These are phyloP conservation scores for Solanum verrucosum DNA, from an alignment of 257 asterid genomes.

Conservation along the genomic window DNA sequence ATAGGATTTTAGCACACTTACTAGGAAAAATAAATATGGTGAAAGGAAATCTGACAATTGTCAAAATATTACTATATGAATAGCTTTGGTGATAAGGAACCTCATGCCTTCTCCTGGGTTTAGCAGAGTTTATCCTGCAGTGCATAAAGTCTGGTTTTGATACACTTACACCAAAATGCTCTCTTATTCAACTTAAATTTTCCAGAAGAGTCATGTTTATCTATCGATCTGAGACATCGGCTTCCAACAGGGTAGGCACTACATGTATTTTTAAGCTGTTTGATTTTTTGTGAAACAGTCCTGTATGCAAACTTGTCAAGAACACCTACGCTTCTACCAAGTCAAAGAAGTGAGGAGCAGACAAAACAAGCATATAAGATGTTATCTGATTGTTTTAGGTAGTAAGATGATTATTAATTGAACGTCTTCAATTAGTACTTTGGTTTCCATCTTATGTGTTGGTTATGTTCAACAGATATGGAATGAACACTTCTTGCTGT, in stretches of 20 bases:
- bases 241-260: background rate
- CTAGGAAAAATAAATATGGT: background rate
- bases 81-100: background rate
- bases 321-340: conserved; percentile 61
- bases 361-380: conserved; percentile 56
- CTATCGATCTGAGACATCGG: background rate
- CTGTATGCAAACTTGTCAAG: conserved; percentile 56
- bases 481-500: conserved; percentile 48
- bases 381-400: conserved; percentile 82
- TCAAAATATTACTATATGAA: background rate
- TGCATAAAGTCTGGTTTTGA: background rate
- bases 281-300: conserved; percentile 37
- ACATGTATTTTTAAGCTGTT: background rate
- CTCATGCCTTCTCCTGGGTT: background rate
- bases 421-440: background rate
- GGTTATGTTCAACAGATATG: conserved; percentile 45
- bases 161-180: background rate
- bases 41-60: background rate
- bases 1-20: background rate
- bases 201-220: background rate
- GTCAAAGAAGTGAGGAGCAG: conserved; percentile 68
- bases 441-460: conserved; percentile 9
- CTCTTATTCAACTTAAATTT: background rate
- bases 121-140: background rate
- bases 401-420: background rate